Evolutionary conservation across 1,139 yeast species (phyloP).

Genomic region (Scheffersomyces stambukii): DNA sequence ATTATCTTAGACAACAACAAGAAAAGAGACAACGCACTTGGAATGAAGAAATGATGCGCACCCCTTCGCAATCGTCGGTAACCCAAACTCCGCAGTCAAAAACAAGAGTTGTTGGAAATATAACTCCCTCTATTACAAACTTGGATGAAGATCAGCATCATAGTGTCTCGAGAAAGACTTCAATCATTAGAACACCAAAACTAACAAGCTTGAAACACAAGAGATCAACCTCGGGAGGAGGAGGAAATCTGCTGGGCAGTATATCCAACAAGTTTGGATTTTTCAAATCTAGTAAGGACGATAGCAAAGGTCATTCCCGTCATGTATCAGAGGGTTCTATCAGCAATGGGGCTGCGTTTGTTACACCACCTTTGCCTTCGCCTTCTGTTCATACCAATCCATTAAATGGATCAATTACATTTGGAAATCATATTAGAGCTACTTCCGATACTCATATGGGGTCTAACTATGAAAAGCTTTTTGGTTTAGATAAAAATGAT

Average conservation of each 20-base stretch:
- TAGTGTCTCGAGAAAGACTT: slow-evolving; percentile 11
- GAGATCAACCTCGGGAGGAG: slow-evolving; percentile 39
- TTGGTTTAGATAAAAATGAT: no score
- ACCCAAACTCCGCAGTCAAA: no score
- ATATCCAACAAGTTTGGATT: slow-evolving; percentile 31
- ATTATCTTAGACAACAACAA: slow-evolving; percentile 5
- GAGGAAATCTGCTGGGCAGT: no score
- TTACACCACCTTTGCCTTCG: slow-evolving; percentile 42
- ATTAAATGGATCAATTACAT: slow-evolving; percentile 41
- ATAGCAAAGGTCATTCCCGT: slow-evolving; percentile 30
- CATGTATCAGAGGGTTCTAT: slow-evolving; percentile 40
- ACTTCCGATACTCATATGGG: slow-evolving; percentile 36
- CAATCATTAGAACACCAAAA: slow-evolving; percentile 24
- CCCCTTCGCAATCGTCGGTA: slow-evolving; percentile 3
- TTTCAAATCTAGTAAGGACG: slow-evolving; percentile 26
- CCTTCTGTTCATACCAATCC: slow-evolving; percentile 31
- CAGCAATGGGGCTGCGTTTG: slow-evolving; percentile 26
- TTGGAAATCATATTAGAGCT: slow-evolving; percentile 23
- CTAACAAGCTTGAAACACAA: slow-evolving; percentile 41
- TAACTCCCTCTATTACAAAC: slow-evolving; percentile 37
- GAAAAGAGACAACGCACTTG: slow-evolving; percentile 2
- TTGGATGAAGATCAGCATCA: slow-evolving; percentile 21
- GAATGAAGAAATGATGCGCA: slow-evolving; percentile 1
- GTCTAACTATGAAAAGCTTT: slow-evolving; percentile 21
- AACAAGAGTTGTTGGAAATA: slow-evolving; percentile 11